Conservation (phyloP, 768 basidiomycete genomes). For the Daedalea quercina region DNA sequence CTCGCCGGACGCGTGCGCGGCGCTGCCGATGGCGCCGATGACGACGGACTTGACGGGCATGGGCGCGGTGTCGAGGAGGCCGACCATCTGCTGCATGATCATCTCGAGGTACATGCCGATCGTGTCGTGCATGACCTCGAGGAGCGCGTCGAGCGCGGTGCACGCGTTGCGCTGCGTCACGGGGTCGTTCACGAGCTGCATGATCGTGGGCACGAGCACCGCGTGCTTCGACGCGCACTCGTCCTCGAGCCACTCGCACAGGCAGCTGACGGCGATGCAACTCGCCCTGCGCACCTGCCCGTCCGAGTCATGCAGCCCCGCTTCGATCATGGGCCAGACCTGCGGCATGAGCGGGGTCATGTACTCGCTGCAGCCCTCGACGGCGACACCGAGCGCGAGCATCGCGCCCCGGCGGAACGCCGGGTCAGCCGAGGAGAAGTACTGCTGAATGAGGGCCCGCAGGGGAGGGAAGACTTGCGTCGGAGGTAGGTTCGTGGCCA, state of each 20-base stretch:
- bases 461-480: slow-evolving; percentile 94
- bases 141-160: slow-evolving; percentile 91
- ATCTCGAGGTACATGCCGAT: slow-evolving; percentile 88
- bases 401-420: slow-evolving; percentile 84
- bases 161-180: slow-evolving; percentile 90
- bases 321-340: slow-evolving; percentile 92
- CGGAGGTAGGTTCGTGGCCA: slow-evolving; percentile 89
- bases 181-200: slow-evolving; percentile 83
- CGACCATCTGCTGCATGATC: slow-evolving; percentile 91
- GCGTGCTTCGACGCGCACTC: slow-evolving; percentile 81
- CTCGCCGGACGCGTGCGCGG: slow-evolving; percentile 91
- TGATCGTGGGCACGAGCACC: slow-evolving; percentile 87
- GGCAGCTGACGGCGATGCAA: slow-evolving; percentile 92
- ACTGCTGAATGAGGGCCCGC: slow-evolving; percentile 73
- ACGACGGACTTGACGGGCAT: slow-evolving; percentile 87
- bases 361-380: slow-evolving; percentile 97
- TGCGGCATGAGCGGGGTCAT: slow-evolving; percentile 89
- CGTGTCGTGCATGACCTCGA: slow-evolving; percentile 88
- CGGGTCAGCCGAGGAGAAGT: slow-evolving; percentile 77
- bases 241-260: slow-evolving; percentile 97
- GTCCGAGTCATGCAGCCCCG: slow-evolving; percentile 80
- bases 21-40: slow-evolving; percentile 95
- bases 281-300: slow-evolving; percentile 87
- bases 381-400: slow-evolving; percentile 90
- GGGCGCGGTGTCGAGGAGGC: slow-evolving; percentile 83